These are phyloP conservation scores for Aspergillus biplanus DNA, from an alignment of 495 filamentous ascomycete species.

Conservation along the genomic window DNA sequence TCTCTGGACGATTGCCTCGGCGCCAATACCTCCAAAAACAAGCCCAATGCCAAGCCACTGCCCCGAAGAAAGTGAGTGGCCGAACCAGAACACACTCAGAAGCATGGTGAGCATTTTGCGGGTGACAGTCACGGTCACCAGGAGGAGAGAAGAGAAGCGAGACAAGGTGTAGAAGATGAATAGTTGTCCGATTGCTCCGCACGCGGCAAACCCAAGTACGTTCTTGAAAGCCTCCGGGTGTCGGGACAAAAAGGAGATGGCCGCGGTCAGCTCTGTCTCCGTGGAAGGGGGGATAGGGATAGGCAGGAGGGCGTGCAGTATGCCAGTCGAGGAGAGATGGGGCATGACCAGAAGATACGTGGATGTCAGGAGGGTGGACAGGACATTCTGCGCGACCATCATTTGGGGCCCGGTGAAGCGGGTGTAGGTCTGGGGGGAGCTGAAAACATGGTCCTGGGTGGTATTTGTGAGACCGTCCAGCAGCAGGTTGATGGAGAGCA, in stretches of 20 bases:
- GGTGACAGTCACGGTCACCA: conserved; percentile 96
- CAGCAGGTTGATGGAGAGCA: conserved; percentile 89
- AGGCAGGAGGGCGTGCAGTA: conserved; percentile 70
- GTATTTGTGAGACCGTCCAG: conserved; percentile 96
- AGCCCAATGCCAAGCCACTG: conserved; percentile 92
- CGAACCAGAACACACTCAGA: conserved; percentile 91
- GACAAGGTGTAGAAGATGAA: conserved; percentile 98
- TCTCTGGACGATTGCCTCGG: conserved; percentile 80
- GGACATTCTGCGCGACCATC: conserved; percentile 97
- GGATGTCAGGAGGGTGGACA: conserved; percentile 74
- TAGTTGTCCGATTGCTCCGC: conserved; percentile 90
- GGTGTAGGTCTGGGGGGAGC: conserved; percentile 59
- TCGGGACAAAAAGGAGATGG: conserved; percentile 75
- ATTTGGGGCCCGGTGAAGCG: conserved; percentile 91
- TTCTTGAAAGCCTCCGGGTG: conserved; percentile 82
- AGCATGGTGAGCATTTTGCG: conserved; percentile 99
- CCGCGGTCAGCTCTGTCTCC: conserved; percentile 72
- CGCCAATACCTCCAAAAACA: conserved; percentile 94
- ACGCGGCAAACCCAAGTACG: conserved; percentile 88
- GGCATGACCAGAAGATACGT: conserved; percentile 78
- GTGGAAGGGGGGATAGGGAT: conserved; percentile 55
- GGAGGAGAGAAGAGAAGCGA: conserved; percentile 85
- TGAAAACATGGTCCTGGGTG: conserved; percentile 95
- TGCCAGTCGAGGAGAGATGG: conserved; percentile 66
- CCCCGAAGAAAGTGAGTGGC: conserved; percentile 79